These are phyloP conservation scores for Phialemoniopsis sp. DNA, from an alignment of 2,329 filamentous ascomycete species.

Conservation along the genomic window DNA sequence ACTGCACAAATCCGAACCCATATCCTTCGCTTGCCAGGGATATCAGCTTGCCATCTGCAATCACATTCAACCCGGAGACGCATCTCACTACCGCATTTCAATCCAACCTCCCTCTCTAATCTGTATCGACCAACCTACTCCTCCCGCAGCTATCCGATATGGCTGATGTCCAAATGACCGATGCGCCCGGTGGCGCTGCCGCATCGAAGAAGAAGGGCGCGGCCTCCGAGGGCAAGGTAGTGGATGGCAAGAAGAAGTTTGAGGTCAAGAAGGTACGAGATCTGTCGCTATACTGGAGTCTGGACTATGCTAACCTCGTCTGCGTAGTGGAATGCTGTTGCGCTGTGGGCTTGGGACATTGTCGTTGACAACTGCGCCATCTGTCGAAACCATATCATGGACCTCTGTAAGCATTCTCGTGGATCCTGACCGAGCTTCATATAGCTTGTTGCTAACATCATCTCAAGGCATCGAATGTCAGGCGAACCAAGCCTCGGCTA, in stretches of 20 bases:
- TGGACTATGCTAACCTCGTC: conserved; percentile 7
- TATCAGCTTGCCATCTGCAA: too few species aligned
- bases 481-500: conserved; percentile 95
- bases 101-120: too few species aligned
- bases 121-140: neutral
- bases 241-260: conserved; percentile 86
- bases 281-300: neutral
- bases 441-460: conserved; percentile 8
- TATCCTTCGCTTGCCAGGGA: too few species aligned
- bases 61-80: too few species aligned
- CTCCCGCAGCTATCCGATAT: conserved; percentile 42
- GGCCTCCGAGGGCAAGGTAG: conserved; percentile 41
- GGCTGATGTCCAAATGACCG: conserved; percentile 97
- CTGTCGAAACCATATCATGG: conserved; percentile 99
- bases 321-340: conserved; percentile 91
- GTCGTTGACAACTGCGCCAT: conserved; percentile 99
- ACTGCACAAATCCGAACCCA: neutral
- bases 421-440: neutral
- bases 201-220: conserved; percentile 50
- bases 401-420: conserved; percentile 67
- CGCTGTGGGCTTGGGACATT: conserved; percentile 98
- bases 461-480: conserved; percentile 90
- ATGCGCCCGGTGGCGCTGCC: conserved; percentile 58
- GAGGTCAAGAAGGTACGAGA: conserved; percentile 90
- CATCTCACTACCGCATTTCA: too few species aligned